Evolutionary conservation across 2,329 filamentous ascomycete genomes (phyloP).

Genomic region (Aureobasidium sp.): DNA sequence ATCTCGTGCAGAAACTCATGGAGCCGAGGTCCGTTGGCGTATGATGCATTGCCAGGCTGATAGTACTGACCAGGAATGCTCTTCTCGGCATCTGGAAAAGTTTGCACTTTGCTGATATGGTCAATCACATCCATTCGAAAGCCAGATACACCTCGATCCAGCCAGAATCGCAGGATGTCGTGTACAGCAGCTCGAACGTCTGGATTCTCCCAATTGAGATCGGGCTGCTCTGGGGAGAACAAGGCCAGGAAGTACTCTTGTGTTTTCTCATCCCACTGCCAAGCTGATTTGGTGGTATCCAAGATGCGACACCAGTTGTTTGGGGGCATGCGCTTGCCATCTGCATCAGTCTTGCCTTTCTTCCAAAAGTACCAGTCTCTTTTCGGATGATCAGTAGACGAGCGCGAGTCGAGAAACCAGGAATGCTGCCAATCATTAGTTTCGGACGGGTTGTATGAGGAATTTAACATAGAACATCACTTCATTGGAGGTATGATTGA

Average conservation of each 20-base stretch:
- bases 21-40: constrained; percentile 33
- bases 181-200: constrained; percentile 63
- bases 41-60: constrained; percentile 19
- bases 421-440: constrained; percentile 40
- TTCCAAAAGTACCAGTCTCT: constrained; percentile 53
- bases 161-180: constrained; percentile 57
- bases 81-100: constrained; percentile 22
- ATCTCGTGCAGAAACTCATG: constrained; percentile 44
- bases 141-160: constrained; percentile 56
- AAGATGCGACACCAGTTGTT: constrained; percentile 60
- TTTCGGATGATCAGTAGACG: constrained; percentile 41
- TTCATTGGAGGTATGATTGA: constrained; percentile 58
- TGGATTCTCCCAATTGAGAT: constrained; percentile 75
- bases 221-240: constrained; percentile 69
- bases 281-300: constrained; percentile 51
- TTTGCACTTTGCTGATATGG: constrained; percentile 22
- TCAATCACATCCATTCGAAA: constrained; percentile 31
- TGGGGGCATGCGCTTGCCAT: constrained; percentile 59
- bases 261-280: constrained; percentile 67
- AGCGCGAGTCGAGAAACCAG: constrained; percentile 53
- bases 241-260: constrained; percentile 71
- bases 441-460: too few species aligned
- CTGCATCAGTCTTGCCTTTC: constrained; percentile 33
- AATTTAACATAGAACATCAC: too few species aligned
- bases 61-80: constrained; percentile 16